Base-by-base conservation (phyloP, 495 filamentous ascomycete genomes). In the Penicillium salamii region DNA sequence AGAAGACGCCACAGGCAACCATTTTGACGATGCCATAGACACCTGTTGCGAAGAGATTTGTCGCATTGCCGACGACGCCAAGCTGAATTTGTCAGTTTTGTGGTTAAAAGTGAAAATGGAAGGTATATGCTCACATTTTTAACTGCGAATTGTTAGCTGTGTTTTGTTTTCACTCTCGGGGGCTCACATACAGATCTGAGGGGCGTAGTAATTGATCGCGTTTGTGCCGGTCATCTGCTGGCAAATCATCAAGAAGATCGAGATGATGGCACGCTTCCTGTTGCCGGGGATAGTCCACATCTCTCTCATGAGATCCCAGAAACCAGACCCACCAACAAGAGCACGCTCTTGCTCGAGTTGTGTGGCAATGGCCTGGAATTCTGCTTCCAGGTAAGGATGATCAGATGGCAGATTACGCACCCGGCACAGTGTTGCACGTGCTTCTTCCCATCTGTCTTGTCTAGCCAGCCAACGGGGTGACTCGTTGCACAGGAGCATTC, bases 171-270 rank as follows among this genome's bases (percentile, higher is more conserved):
- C 6, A 5, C 1, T 9, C 24, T 2, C 2, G 1, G 5, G 5
- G 29, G n/a, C 3, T 26, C 23, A 70, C 59, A 72, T 62, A 73
- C 90, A 90, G 57, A 91, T 90, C 37, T 80, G 77, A 0, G 87
- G 87, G 3, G 84, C 82, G 62, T 87, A 88, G 61, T 87, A 86
- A 61, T 89, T 89, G 54, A 82, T 82, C 7, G 71, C 81, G 52
- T 85, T 85, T 13, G 78, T 82, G 13, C 77, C 82, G 0, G 83
- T 86, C 80, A 84, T 81, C 58, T 87, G 84, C 66, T 88, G 85
- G 66, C 82, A 87, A 53, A 87, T 53, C 84, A 88, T 87, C 34
- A 89, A 75, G 26, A 76, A 64, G 53, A 83, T 77, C 2, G 62
- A 65, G 31, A 67, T 64, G 24, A 87, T 63, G 1, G 74, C 81